Evolutionary conservation across 2,329 filamentous ascomycete species (phyloP).

Genomic region (Fusarium nurragi): DNA sequence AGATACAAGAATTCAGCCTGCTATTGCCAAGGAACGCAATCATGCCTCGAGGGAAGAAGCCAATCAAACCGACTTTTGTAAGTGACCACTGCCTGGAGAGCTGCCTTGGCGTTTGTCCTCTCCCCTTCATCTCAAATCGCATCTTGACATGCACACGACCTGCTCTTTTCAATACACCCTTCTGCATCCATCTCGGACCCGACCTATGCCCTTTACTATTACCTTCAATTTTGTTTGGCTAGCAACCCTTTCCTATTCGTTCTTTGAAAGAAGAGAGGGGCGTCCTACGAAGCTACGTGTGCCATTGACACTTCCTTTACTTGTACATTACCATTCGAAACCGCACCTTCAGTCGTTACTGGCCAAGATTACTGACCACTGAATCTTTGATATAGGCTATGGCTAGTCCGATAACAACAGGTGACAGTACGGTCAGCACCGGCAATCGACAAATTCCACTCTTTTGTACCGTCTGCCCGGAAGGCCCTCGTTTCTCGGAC

Average conservation of each 20-base stretch:
- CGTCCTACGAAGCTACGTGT: conserved; percentile 5
- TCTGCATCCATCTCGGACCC: conserved; percentile 33
- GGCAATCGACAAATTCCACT: conserved; percentile 67
- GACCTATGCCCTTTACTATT: conserved; percentile 20
- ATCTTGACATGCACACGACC: conserved; percentile 28
- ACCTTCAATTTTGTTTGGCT: conserved; percentile 22
- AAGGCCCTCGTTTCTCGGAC: conserved; percentile 84
- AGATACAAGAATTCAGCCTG: not conserved
- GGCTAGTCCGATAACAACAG: conserved; percentile 46
- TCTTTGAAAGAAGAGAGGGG: conserved; percentile 1
- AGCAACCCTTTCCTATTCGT: conserved; percentile 45
- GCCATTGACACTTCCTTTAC: not conserved
- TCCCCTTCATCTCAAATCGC: conserved; percentile 30
- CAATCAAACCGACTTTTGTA: conserved; percentile 23
- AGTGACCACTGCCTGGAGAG: conserved; percentile 9
- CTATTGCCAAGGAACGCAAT: conserved; percentile 4
- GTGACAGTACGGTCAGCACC: conserved; percentile 34
- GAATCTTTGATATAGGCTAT: conserved; percentile 48
- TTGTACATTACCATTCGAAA: not conserved
- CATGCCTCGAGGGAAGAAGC: conserved; percentile 40
- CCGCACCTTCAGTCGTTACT: not conserved
- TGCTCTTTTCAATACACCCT: conserved; percentile 39
- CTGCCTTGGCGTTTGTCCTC: conserved; percentile 13
- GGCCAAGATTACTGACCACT: conserved; percentile 28
- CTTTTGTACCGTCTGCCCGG: conserved; percentile 84